These are phyloP conservation scores for Colletotrichum lupini DNA, from an alignment of 2,329 filamentous ascomycete genomes.

Conservation along the genomic window DNA sequence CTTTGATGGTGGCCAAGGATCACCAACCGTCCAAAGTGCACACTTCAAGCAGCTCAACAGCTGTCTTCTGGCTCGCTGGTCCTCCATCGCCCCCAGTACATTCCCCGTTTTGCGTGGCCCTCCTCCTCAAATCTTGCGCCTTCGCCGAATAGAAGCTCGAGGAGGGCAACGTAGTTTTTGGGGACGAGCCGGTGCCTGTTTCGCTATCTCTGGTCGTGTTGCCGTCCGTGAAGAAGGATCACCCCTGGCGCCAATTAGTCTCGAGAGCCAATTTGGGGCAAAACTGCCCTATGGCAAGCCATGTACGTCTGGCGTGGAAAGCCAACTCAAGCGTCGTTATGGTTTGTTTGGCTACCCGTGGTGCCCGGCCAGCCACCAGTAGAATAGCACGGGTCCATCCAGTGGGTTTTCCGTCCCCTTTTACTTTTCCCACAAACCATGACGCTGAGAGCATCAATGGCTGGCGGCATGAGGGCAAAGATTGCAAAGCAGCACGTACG, in stretches of 20 bases:
- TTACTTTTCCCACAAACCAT: not conserved
- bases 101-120: constrained; percentile 1
- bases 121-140: not conserved
- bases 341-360: constrained; percentile 3
- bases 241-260: constrained; percentile 21
- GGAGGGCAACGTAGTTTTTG: not conserved
- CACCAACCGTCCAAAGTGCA: not conserved
- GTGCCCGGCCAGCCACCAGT: not conserved
- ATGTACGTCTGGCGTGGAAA: not conserved
- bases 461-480: not conserved
- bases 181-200: constrained; percentile 18
- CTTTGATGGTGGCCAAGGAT: constrained; percentile 2
- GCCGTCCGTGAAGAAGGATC: constrained; percentile 9
- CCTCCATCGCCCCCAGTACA: not conserved
- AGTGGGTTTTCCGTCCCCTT: not conserved
- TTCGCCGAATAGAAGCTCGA: constrained; percentile 1
- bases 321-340: not conserved
- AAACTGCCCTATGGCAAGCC: constrained; percentile 23
- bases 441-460: not conserved
- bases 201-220: not conserved
- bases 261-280: constrained; percentile 9
- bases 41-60: not conserved
- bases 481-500: not conserved
- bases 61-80: not conserved
- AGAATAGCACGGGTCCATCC: not conserved